Conservation (phyloP, 2,329 filamentous ascomycete species). For the Epichloe bromicola region DNA sequence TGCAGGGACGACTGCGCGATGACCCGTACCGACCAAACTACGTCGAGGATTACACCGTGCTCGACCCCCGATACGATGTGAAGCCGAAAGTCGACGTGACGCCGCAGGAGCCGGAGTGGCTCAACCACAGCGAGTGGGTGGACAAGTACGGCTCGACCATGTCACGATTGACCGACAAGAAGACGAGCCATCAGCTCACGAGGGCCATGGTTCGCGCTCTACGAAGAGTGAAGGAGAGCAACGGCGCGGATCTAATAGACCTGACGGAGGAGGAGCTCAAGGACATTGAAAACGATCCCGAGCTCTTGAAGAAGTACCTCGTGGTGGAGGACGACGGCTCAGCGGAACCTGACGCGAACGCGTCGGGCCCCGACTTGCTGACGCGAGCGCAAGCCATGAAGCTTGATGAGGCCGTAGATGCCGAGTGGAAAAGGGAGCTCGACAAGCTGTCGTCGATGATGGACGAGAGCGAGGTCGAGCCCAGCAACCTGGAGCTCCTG, state of each 20-base stretch:
- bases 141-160: conserved; percentile 42
- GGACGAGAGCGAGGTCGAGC: conserved; percentile 19
- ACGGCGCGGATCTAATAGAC: conserved; percentile 31
- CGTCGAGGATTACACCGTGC: conserved; percentile 67
- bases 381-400: conserved; percentile 23
- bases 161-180: conserved; percentile 27
- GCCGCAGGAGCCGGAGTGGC: conserved; percentile 43
- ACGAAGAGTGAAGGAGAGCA: conserved; percentile 27
- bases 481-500: conserved; percentile 23
- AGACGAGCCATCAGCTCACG: conserved; percentile 28
- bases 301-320: conserved; percentile 25
- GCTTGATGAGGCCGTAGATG: conserved; percentile 24
- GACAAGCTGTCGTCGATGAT: conserved; percentile 19
- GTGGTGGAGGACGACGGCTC: conserved; percentile 17
- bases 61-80: conserved; percentile 69
- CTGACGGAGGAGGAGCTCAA: conserved; percentile 36
- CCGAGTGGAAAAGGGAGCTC: conserved; percentile 25
- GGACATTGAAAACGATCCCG: conserved; percentile 26
- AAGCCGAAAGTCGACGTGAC: conserved; percentile 36
- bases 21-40: conserved; percentile 65
- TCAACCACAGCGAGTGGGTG: conserved; percentile 44
- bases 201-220: conserved; percentile 28
- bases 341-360: conserved; percentile 12
- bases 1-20: conserved; percentile 56
- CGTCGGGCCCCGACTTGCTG: conserved; percentile 15